Percentiles rank a stretch among this genome's conserved stretches.
Evolutionary conservation across 768 basidiomycete genomes (phyloP).

Genomic region (Collybiopsis confluens): DNA sequence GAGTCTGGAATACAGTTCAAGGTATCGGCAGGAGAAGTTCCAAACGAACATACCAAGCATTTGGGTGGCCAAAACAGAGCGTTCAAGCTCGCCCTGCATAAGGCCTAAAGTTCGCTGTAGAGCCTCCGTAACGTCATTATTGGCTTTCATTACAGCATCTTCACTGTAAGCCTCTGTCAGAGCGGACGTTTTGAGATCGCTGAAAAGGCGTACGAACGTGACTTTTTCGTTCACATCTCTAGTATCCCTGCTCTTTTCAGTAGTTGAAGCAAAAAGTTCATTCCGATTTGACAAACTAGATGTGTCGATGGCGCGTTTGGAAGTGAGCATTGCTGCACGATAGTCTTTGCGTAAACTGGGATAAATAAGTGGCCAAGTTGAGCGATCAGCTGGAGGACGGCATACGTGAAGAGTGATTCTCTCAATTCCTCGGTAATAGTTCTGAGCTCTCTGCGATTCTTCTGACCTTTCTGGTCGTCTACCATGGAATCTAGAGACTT

Average conservation of each 20-base stretch:
- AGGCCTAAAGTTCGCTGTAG: conserved; percentile 77
- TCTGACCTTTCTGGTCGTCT: conserved; percentile 66
- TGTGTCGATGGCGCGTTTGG: conserved; percentile 70
- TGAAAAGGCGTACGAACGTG: conserved; percentile 54
- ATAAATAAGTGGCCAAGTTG: not conserved
- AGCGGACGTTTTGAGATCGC: no score
- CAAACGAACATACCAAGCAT: conserved; percentile 60
- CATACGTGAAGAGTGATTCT: conserved; percentile 47
- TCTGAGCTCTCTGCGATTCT: conserved; percentile 43
- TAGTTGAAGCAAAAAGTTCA: conserved; percentile 59
- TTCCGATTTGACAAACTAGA: conserved; percentile 56
- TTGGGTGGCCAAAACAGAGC: conserved; percentile 80
- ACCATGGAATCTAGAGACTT: conserved; percentile 67
- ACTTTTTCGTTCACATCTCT: conserved; percentile 48
- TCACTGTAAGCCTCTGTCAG: no score
- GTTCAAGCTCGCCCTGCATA: conserved; percentile 92
- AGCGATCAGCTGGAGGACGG: not conserved
- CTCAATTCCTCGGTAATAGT: conserved; percentile 46
- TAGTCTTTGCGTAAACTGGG: conserved; percentile 47
- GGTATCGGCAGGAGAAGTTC: not conserved
- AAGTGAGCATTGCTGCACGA: conserved; percentile 64
- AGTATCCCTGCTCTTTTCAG: conserved; percentile 41
- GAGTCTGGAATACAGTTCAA: conserved; percentile 42
- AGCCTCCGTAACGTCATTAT: conserved; percentile 82
- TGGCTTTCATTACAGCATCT: conserved; percentile 86